Conservation (phyloP, 805 yeast genomes). For the Vanderwaltozyma verrucispora region DNA sequence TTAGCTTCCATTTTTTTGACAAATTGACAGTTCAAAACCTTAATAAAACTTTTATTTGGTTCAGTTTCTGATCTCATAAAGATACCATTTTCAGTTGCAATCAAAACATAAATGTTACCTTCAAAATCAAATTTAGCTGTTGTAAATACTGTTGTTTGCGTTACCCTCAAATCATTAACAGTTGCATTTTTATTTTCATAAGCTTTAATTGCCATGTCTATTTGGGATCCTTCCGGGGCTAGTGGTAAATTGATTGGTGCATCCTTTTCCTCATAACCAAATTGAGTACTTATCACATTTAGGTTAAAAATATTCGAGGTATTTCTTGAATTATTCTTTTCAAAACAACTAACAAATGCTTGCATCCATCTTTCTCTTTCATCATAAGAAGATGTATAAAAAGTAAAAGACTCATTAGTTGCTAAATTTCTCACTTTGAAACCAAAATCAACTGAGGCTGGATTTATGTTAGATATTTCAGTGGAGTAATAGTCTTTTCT, state of each 20-base stretch:
- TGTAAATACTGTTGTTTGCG: slow-evolving; percentile 32
- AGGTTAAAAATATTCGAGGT: slow-evolving; percentile 42
- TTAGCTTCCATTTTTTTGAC: slow-evolving; percentile 47
- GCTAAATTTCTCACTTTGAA: slow-evolving; percentile 53
- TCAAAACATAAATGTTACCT: slow-evolving; percentile 36
- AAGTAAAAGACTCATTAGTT: slow-evolving; percentile 42
- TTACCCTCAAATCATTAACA: neutral
- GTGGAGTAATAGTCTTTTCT: neutral
- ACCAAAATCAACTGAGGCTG: slow-evolving; percentile 11
- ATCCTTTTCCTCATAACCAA: slow-evolving; percentile 51
- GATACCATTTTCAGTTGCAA: slow-evolving; percentile 59
- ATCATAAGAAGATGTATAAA: slow-evolving; percentile 35
- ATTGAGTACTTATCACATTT: slow-evolving; percentile 45
- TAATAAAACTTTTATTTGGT: slow-evolving; percentile 7
- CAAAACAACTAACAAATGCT: slow-evolving; percentile 38
- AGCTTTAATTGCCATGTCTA: slow-evolving; percentile 32
- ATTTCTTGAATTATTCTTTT: slow-evolving; percentile 29
- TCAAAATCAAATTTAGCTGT: slow-evolving; percentile 37
- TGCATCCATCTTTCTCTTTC: slow-evolving; percentile 53
- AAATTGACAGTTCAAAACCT: slow-evolving; percentile 30
- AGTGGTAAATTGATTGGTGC: slow-evolving; percentile 43
- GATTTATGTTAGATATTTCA: slow-evolving; percentile 11
- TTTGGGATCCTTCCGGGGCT: slow-evolving; percentile 42
- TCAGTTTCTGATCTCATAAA: slow-evolving; percentile 32
- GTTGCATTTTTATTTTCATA: slow-evolving; percentile 15